Evolutionary conservation across 176 grass and related monocot genomes (phyloP), one percentile per base, ranked within the genome.

Genomic region (Aegilops umbellulata): DNA sequence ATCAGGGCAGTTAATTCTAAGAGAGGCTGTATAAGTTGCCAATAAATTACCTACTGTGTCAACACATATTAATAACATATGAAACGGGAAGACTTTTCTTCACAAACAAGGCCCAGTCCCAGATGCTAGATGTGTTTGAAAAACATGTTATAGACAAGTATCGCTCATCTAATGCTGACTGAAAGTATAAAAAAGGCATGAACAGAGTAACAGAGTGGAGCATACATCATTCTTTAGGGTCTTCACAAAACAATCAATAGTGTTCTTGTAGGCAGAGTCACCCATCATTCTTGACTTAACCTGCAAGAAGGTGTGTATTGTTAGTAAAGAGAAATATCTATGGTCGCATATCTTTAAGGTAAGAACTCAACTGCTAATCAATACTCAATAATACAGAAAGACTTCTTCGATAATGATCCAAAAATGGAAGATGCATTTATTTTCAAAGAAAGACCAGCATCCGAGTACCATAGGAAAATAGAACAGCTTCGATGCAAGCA

Each of bases 281-380:
- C 97, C 97, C 94, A 95, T 98, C 92, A 98, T 98, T 95, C 97
- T 98, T 60, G 97, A 98, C 74, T 95, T 98, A 58, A 98, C 90
- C 90, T 95, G 88, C 77, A 89, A 82, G 63, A 89, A 77, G 38
- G 23, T 12, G 9, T 53, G n/a, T 12, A 79, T 69, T 74, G 58
- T 85, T 22, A 87, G 51, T 70, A 77, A 69, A 65, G 30, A 35
- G 60, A 39, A 64, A 60, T 27, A 47, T 49, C 20, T 27, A 83
- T 8, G 58, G 25, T 25, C 13, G 60, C 14, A 87, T 16, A 75
- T 19, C 24, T 32, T 71, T n/a, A 66, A 75, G 17, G 12, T 13
- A 85, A 44, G 8, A 60, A 60, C 42, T 16, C 16, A 79, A 41
- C 57, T 62, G 83, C 15, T 12, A 83, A 66, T 57, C 20, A 6